These are phyloP conservation scores for Chytridiales sp. DNA, from an alignment of 371 early-diverging fungal genomes.

Conservation along the genomic window DNA sequence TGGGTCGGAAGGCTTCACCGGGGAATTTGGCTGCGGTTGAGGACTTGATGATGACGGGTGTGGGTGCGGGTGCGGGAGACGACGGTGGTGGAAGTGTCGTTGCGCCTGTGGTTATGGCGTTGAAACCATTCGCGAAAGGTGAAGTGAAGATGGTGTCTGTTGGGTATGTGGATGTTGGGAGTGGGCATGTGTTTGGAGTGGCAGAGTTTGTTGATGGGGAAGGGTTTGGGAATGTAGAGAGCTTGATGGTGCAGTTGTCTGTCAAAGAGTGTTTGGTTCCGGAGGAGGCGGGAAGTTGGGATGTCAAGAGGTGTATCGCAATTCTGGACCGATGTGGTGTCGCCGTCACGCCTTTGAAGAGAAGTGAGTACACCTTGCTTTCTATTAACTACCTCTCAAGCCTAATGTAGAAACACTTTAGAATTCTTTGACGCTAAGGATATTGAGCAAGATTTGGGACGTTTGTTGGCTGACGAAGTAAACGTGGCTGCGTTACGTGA, in stretches of 20 bases:
- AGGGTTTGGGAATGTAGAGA: conserved; percentile 74
- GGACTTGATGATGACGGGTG: conserved; percentile 79
- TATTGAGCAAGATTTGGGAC: conserved; percentile 82
- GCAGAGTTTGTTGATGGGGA: conserved; percentile 91
- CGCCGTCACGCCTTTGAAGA: conserved; percentile 67
- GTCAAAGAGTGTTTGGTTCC: conserved; percentile 87
- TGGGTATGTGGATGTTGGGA: conserved; percentile 83
- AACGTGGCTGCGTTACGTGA: conserved; percentile 66
- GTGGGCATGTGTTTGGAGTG: conserved; percentile 68
- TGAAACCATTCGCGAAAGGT: conserved; percentile 56
- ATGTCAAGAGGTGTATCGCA: conserved; percentile 62
- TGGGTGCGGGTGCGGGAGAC: too few relatives aligned
- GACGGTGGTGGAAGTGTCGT: conserved; percentile 62
- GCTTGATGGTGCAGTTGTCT: conserved; percentile 72
- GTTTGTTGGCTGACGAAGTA: conserved; percentile 70
- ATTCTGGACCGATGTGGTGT: conserved; percentile 75
- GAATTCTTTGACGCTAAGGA: conserved; percentile 69
- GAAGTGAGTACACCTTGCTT: conserved; percentile 35
- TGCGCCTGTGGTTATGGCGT: conserved; percentile 81
- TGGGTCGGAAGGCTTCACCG: conserved; percentile 72
- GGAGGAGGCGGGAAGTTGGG: conserved; percentile 65
- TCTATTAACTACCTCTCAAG: neutral
- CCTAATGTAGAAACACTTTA: conserved; percentile 9
- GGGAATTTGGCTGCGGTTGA: conserved; percentile 90
- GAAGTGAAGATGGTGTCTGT: conserved; percentile 76